Conservation (phyloP, 345 rosid genomes). For the Euclidium syriacum region DNA sequence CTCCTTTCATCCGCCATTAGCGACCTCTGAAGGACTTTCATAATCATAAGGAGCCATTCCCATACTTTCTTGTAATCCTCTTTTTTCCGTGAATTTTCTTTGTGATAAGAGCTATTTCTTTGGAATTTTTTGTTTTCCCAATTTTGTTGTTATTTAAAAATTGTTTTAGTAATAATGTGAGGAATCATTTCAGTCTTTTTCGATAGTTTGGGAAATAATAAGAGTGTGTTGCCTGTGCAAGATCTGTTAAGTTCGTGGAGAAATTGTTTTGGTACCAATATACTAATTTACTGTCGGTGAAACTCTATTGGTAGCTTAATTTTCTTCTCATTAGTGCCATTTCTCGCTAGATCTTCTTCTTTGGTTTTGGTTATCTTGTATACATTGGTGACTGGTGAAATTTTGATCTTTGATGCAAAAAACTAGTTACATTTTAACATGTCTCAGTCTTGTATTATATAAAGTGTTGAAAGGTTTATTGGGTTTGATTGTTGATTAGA, state of each 20-base stretch:
- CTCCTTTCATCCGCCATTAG: conserved; percentile 25
- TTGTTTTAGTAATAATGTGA: neutral
- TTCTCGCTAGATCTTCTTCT: neutral
- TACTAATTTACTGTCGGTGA: neutral
- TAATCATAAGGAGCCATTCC: neutral
- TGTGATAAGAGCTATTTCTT: neutral
- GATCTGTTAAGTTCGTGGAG: neutral
- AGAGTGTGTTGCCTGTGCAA: neutral
- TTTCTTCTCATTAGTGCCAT: neutral
- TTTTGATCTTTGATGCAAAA: neutral
- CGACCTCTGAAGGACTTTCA: conserved; percentile 20
- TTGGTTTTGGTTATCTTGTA: neutral
- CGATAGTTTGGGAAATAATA: neutral
- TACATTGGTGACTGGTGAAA: neutral
- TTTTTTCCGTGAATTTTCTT: neutral
- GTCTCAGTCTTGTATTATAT: neutral
- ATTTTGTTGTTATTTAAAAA: neutral
- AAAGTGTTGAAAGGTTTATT: neutral
- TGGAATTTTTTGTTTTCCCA: neutral
- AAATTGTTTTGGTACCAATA: neutral
- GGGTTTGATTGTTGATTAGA: neutral
- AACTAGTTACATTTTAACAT: neutral
- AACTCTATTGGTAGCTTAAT: neutral
- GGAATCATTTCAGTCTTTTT: neutral
- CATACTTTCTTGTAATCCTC: neutral